A percentile compares a stretch with the other conserved stretches of the same genome.
phyloP scores from a whole-genome alignment of 352 stramenopile species.

The Globisporangium nunn region DNA sequence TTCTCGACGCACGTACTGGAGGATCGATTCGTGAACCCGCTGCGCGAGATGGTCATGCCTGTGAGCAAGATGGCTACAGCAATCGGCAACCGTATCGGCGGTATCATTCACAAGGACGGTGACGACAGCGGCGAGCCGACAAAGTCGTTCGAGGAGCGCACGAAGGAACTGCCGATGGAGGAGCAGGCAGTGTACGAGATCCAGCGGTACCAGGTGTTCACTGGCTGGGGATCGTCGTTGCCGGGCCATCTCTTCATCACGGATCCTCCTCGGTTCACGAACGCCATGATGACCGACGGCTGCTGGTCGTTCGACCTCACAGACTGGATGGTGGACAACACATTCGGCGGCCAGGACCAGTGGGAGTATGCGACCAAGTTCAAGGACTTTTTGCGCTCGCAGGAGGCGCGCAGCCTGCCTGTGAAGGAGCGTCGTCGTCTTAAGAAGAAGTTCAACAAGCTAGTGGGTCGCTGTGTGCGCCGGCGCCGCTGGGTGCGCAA shows the following conservation, averaged over 20 bases:
- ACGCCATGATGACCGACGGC: conserved; percentile 66
- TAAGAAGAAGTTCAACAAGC: conserved; percentile 80
- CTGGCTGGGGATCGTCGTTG: conserved; percentile 67
- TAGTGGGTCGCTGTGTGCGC: conserved; percentile 71
- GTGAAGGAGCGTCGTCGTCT: conserved; percentile 54
- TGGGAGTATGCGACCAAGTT: conserved; percentile 86
- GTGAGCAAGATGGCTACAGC: conserved; percentile 41
- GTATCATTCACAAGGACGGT: conserved; percentile 23
- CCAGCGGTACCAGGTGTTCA: conserved; percentile 81
- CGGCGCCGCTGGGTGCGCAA: conserved; percentile 75
- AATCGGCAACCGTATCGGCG: conserved; percentile 25
- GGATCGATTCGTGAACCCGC: conserved; percentile 73
- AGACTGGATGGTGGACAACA: conserved; percentile 77
- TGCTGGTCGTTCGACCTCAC: conserved; percentile 46
- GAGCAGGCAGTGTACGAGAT: conserved; percentile 75
- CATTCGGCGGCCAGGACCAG: conserved; percentile 61
- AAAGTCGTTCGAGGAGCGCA: conserved; percentile 60
- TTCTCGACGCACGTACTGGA: conserved; percentile 78
- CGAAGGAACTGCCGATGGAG: conserved; percentile 47
- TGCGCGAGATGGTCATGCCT: conserved; percentile 67
- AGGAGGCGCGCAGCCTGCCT: conserved; percentile 34
- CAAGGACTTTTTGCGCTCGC: conserved; percentile 70
- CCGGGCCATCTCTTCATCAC: conserved; percentile 73
- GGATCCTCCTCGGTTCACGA: conserved; percentile 72
- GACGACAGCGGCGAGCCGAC: conserved; percentile 19